A percentile compares a stretch with the other conserved stretches of the same genome.
Evolutionary conservation across 177 flowering plant genomes (phyloP).

Genomic region (Vitis hybrid): DNA sequence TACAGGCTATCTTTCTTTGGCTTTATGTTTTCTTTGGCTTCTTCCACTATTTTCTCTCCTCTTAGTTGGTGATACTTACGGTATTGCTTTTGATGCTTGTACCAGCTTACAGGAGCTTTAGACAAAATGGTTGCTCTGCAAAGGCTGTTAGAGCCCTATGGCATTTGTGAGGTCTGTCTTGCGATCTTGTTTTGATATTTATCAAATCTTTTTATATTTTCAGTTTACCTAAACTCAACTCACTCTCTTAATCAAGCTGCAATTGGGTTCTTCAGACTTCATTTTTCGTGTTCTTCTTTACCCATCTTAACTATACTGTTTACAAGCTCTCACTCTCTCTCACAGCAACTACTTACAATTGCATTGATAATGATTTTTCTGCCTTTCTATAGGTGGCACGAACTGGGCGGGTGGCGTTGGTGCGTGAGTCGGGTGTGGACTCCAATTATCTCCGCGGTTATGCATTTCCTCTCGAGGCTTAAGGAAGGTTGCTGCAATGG

Average conservation of each 20-base stretch:
- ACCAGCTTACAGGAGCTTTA: slow-evolving; percentile 88
- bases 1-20: too few species aligned
- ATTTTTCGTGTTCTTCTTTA: too few species aligned
- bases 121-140: slow-evolving; percentile 97
- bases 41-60: not conserved
- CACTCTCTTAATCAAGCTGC: too few species aligned
- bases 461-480: slow-evolving; percentile 51
- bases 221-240: not conserved
- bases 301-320: too few species aligned
- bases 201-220: too few species aligned
- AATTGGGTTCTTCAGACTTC: too few species aligned
- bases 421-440: slow-evolving; percentile 88
- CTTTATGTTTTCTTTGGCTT: too few species aligned
- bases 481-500: not conserved
- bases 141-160: slow-evolving; percentile 86
- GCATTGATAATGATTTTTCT: too few species aligned
- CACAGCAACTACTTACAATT: too few species aligned
- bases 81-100: not conserved
- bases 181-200: not conserved
- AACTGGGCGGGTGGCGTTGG: slow-evolving; percentile 85
- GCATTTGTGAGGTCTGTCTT: slow-evolving; percentile 89
- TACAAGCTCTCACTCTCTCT: too few species aligned
- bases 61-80: not conserved
- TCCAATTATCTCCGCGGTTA: slow-evolving; percentile 84
- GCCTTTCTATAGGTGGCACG: slow-evolving; percentile 72